Base-by-base conservation (phyloP, 2,329 filamentous ascomycete genomes). In the Penicillium crustosum region DNA sequence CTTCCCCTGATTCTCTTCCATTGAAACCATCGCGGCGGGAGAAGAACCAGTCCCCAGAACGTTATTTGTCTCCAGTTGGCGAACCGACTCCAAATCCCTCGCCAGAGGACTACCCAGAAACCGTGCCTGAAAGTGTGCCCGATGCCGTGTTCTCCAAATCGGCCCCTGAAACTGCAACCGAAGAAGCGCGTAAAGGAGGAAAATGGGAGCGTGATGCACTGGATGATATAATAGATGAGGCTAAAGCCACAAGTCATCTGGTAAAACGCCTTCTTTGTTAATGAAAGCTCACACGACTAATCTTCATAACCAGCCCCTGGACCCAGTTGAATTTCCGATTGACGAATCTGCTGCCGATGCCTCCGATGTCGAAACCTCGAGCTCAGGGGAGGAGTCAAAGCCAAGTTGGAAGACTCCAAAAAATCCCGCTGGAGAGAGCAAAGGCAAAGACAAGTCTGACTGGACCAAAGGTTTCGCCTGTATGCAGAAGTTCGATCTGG, bases 151-250 rank as follows among this genome's bases (percentile, higher is more conserved):
- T 3, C 4, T 48, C 9, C 13, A 31, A 48, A 12, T 35, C 45
- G 6, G 52, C 31, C 13, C 15, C 51, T 21, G 53, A 64, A 38
- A 25, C 58, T 8, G 45, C 36, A 10, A 23, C 44, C 3, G 19
- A 21, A 13, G 41, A 45, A 21, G 9, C 6, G 10, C 10, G 21
- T 17, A 7, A 45, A 67, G 50, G 59, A 53, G 5, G 33, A 23
- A 45, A 21, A 38, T 33, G 43, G 19, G 69, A 69, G 33, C 61
- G 68, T 9, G 87, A 90, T 64, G 84, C 83, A 29, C 76, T 93
- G 9, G 83, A 88, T 33, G 76, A 83, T 36, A 83, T 84, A 53
- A 91, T 94, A 57, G 75, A 82, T 33, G 80, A 88, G 66, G 79
- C 87, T 47, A 84, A 83, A 65, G 78, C 83, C 55, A 81, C 84